Percentiles rank a stretch among this genome's conserved stretches.
Conservation (phyloP, 1,284 basidiomycete genomes). For the Salmacisia buchloeana region DNA sequence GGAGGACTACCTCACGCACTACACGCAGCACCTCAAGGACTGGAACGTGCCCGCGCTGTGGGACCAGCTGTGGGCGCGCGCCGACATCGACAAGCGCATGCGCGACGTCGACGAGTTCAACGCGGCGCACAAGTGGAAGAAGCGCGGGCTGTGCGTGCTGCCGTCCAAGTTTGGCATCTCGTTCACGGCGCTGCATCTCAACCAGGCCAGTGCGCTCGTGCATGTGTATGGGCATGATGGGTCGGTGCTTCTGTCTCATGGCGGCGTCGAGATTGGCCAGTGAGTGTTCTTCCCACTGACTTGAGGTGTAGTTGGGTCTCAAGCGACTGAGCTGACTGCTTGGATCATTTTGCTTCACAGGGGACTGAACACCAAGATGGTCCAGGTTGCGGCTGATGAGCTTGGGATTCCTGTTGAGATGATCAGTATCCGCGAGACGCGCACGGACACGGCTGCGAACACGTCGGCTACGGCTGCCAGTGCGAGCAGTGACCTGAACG, state of each 20-base stretch:
- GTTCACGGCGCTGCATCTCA: slow-evolving; percentile 48
- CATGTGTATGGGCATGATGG: slow-evolving; percentile 50
- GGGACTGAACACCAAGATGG: slow-evolving; percentile 49
- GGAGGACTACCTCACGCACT: slow-evolving; percentile 50
- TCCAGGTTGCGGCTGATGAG: slow-evolving; percentile 50
- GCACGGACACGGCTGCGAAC: slow-evolving; percentile 48
- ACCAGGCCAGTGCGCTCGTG: slow-evolving; percentile 50
- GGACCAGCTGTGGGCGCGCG: slow-evolving; percentile 34
- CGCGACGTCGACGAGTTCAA: slow-evolving; percentile 49
- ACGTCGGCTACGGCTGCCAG: slow-evolving; percentile 47
- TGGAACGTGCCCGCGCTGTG: slow-evolving; percentile 50
- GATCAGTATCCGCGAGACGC: slow-evolving; percentile 42
- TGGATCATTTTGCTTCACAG: slow-evolving; percentile 12
- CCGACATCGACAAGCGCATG: slow-evolving; percentile 39
- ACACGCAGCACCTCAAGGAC: slow-evolving; percentile 47
- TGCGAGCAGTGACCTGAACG: slow-evolving; percentile 35
- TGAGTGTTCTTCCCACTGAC: neutral
- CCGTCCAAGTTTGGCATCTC: slow-evolving; percentile 51
- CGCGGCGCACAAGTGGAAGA: slow-evolving; percentile 42
- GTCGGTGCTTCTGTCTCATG: slow-evolving; percentile 36
- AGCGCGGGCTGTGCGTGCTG: slow-evolving; percentile 48
- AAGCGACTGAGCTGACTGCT: neutral
- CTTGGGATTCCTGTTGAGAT: slow-evolving; percentile 44
- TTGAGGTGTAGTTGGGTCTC: too few species aligned
- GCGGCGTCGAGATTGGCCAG: slow-evolving; percentile 48